Evolutionary conservation across 148 eudicot species (phyloP).

Genomic region (Polygonum maritimum): DNA sequence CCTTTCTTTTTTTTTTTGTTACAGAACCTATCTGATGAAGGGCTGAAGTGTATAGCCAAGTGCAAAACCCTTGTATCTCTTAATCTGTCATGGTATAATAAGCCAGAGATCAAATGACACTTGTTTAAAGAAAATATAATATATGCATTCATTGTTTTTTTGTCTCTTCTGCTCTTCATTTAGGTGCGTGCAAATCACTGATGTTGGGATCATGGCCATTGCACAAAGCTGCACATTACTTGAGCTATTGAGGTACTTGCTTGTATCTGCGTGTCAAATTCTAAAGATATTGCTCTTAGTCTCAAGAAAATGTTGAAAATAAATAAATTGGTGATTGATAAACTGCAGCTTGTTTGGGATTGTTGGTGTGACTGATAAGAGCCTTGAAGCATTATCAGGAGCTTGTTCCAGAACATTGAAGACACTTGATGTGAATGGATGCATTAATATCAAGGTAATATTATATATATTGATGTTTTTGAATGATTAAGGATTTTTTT

Average conservation of each 20-base stretch:
- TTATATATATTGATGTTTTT: not conserved
- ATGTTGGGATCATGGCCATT: conserved; percentile 62
- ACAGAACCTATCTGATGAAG: conserved; percentile 80
- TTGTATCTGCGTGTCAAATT: not conserved
- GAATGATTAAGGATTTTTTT: not conserved
- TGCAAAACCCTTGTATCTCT: conserved; percentile 70
- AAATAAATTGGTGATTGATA: not conserved
- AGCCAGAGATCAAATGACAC: not conserved
- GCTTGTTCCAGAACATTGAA: conserved; percentile 57
- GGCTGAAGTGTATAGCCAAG: conserved; percentile 58
- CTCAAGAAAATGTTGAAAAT: not conserved
- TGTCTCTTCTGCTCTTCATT: conserved; percentile 13
- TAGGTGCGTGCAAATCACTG: conserved; percentile 83
- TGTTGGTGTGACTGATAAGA: conserved; percentile 76
- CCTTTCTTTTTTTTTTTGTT: not conserved
- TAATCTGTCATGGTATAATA: conserved; percentile 68
- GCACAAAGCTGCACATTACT: conserved; percentile 71
- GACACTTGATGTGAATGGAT: conserved; percentile 95
- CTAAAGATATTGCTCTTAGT: not conserved
- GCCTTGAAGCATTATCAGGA: conserved; percentile 60
- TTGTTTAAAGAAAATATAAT: not conserved
- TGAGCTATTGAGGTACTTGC: conserved; percentile 34
- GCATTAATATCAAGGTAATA: conserved; percentile 76
- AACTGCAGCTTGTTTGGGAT: conserved; percentile 88
- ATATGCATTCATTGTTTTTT: not conserved